Base-by-base conservation (phyloP, 108 stramenopile species). In the Asterionellopsis glacialis region DNA sequence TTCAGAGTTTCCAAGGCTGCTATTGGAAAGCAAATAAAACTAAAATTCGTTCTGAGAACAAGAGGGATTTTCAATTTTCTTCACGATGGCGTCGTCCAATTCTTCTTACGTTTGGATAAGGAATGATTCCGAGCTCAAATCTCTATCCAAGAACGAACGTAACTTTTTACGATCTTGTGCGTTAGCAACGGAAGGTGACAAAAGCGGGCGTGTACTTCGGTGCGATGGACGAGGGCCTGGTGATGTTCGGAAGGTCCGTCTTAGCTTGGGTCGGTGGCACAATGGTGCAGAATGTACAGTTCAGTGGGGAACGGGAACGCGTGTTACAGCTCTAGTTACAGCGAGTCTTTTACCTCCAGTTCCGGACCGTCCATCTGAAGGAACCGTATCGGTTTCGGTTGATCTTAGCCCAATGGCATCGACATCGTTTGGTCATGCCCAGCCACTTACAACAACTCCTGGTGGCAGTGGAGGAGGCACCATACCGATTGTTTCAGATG, bases 331-430 rank as follows among this genome's bases (percentile, higher is more conserved):
- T 11, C 16, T 61, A 22, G 76, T 81, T 23, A 59, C 80, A 2
- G 84, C 77, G 24, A 68, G 76, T 42, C 47, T 97, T 48, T 84
- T 84, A 3, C 90, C 94, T 6, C 88, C 89, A 4, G 79, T 73
- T 68, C 73, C 69, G 0, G 96, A 97, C 64, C 73, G 96, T 57
- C 92, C 96, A 11, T 74, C 80, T 16, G 96, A 97, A 57, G 96
- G 96, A 1, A 76, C 77, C 49, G 72, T 97, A 27, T 64, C 69
- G 23, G 83, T 97, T 49, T 64, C 74, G 2, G 91, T 96, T 3
- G 96, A 97, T 64, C 60, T 93, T 0, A 80, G 85, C 12, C 88
- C 92, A 23, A 91, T 91, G 90, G 90, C 93, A 11, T 78, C 81
- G 11, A 76, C 83, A 22, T 57, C 69, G 3, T 84, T 91, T 64